Base-by-base conservation (phyloP, 2,329 filamentous ascomycete species). In the Phoma sp. region DNA sequence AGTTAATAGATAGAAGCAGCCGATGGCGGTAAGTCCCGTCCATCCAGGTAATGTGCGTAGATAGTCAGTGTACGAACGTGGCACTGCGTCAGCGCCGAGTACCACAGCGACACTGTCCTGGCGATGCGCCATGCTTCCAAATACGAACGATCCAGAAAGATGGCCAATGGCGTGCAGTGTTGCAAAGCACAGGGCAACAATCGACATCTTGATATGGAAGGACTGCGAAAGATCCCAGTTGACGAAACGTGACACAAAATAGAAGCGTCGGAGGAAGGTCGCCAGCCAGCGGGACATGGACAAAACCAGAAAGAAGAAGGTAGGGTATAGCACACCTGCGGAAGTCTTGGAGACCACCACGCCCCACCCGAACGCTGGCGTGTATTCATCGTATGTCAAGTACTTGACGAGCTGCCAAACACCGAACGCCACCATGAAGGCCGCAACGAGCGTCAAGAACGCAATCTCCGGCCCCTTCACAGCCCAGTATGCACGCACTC, bases 241-340 rank as follows among this genome's bases (percentile, higher is more conserved):
- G 67, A 85, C 74, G 66, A 85, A 82, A 0, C 80, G 76, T 2
- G 80, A 83, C 53, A 85, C 70, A 47, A 77, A 73, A 57, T 82
- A 82, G 9, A 76, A 82, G n/a, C 78, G 71, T 13, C 82, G 76
- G 35, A 83, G 65, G 48, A 78, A 79, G 0, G 83, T 85, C 2
- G 82, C 79, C 18, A 83, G 77, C 70, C 82, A 83, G 25, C 83
- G 73, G 11, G 80, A 83, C 83, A 85, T 86, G 61, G 81, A 83
- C 4, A 85, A 70, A 6, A 85, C 75, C 52, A 85, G 73, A 60
- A 86, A 84, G 70, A 85, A 85, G 51, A 86, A 78, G 1, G 82
- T 84, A 14, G 82, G 82, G 43, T 84, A 85, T 1, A 86, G 61
- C 0, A 80, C 78, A 3, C 83, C 83, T 8, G 83, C 82, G 38